Evolutionary conservation across 305 asterid species (phyloP).

Genomic region (Fraxinus greggii): DNA sequence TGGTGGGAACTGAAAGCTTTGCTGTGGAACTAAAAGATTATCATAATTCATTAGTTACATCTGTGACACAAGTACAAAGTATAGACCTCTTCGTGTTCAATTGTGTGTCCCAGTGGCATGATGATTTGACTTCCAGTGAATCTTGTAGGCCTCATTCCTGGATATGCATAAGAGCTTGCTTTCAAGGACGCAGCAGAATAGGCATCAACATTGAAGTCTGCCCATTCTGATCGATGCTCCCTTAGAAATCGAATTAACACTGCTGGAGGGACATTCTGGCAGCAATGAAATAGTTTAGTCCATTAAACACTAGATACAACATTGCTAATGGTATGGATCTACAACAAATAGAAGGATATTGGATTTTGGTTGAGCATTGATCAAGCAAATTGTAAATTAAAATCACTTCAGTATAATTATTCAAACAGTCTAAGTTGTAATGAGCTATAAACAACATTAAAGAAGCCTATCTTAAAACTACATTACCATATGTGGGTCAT

Average conservation of each 20-base stretch:
- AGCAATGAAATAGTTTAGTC: slow-evolving; percentile 3
- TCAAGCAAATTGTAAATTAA: neutral
- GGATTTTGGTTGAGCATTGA: neutral
- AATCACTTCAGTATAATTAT: neutral
- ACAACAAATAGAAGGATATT: neutral
- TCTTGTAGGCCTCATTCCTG: slow-evolving; percentile 83
- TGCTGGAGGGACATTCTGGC: slow-evolving; percentile 85
- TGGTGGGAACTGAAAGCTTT: neutral
- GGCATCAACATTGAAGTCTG: slow-evolving; percentile 86
- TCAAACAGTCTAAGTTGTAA: neutral
- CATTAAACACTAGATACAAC: neutral
- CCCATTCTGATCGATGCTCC: slow-evolving; percentile 98
- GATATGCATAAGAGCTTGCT: slow-evolving; percentile 59
- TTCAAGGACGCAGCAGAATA: slow-evolving; percentile 73
- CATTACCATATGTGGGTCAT: neutral
- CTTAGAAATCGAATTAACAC: slow-evolving; percentile 77
- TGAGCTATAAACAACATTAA: neutral
- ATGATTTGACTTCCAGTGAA: slow-evolving; percentile 89
- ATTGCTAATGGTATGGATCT: neutral
- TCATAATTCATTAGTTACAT: neutral
- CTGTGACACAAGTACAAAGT: neutral
- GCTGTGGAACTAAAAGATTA: neutral
- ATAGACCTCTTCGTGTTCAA: slow-evolving; percentile 88
- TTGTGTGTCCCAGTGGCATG: slow-evolving; percentile 88
- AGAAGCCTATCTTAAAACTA: neutral